Base-by-base conservation (phyloP, 1,284 basidiomycete genomes). In the Stygiomarasmius scandens region DNA sequence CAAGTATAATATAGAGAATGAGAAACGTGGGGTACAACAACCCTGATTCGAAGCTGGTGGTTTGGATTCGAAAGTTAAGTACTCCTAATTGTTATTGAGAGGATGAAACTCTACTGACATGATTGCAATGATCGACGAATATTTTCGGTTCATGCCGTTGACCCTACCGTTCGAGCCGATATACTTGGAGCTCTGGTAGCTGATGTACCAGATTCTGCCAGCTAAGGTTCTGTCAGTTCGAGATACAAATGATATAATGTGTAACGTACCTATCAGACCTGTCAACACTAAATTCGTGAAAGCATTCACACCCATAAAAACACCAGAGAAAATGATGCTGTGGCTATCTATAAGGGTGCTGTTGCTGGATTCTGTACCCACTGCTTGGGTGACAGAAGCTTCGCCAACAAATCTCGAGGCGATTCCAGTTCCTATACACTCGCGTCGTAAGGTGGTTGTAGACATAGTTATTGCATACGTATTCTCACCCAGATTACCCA, bases 151-250 rank as follows among this genome's bases (percentile, higher is more conserved):
- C 25, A 6, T 19, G 23, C 12, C 6, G 22, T 23, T 25, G 3
- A 23, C 46, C 16, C 46, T 41, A 12, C 16, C 6, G 16, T 16
- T 5, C 14, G n/a, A 41, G 16, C 38, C 5, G 38, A 41, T 6
- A 14, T 29, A 49, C n/a, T 47, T 49, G 12, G 25, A 5, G 20
- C n/a, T 49, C 20, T 19, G 25, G 25, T 19, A 24, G 8, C 48
- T 49, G 48, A 49, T 49, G 20, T 49, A 49, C 48, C 48, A 49
- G 11, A 49, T 49, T 19, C 48, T 25, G 14, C 48, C 48, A 12
- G 48, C 48, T 49, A 19, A 6, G 9, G 11, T 47, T 47, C 4
- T 22, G 12, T 11, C 11, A 29, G 29, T 25, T 16, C n/a, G 48
- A 12, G n/a, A 4, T 41, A 16, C 38, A 34, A 23, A 19, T 22